Evolutionary conservation across 768 basidiomycete species (phyloP), one percentile per base, ranked within the genome.

Genomic region (Lactifluus pinguis): DNA sequence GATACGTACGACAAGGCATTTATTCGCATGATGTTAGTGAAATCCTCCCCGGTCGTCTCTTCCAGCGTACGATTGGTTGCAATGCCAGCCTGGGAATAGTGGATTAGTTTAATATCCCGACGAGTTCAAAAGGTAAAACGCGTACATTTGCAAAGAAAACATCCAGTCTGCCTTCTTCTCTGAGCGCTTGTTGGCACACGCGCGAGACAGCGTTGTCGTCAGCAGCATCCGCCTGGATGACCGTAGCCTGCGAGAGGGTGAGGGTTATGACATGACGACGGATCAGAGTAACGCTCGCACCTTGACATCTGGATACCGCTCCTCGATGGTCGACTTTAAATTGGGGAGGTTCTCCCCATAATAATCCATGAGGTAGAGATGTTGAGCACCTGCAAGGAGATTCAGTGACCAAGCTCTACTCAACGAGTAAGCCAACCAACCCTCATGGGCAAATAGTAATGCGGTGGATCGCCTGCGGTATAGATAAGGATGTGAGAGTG

Each of bases 91-190:
- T 92, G 45, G 25, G 25, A 42, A 21, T 42, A 17, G 36, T 60
- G 9, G 36, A 19, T 17, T 21, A 60, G 19, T 55, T 62, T 59
- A 63, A 29, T 11, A 14, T 15, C 32, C 17, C 17, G 9, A 13
- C 6, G 49, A 49, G 34, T 44, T 21, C 11, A 53, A 34, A 55
- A 17, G 49, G 19, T 50, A 30, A 30, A 5, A 64, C 56, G 68
- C 83, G 55, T 68, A 92, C 94, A 70, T 98, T 97, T 38, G 95
- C 95, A 70, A 94, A 98, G 78, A 97, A 97, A 64, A 95, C 85
- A 66, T 98, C 95, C 13, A 98, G 77, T 61, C 83, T 80, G 9
- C 93, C 92, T 69, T 95, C 86, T 62, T 97, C 92, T 47, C 80
- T 73, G 36, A 92, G 68, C 2, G 88, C 91, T 59, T 77, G 83